Evolutionary conservation across 1,284 basidiomycete species (phyloP), one percentile per base, ranked within the genome.

Genomic region (Takashimella tepidaria): DNA sequence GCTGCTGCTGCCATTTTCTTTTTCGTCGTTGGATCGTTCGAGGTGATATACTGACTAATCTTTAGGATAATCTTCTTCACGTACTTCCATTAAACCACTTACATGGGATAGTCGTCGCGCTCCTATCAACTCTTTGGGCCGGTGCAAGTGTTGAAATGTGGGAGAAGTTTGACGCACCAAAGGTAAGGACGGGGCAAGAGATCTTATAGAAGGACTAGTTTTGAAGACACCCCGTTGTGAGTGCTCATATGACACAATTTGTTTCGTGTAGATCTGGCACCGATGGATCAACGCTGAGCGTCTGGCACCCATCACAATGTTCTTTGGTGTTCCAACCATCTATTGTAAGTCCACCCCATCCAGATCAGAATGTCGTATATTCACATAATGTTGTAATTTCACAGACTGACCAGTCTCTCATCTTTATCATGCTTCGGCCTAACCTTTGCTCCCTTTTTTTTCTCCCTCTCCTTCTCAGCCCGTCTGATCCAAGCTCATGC

Each of bases 131-230:
- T 0, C 55, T 74, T 16, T 74, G 67, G 61, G 64, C 67, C 12
- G 72, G 72, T n/a, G 72, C 71, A 0, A 63, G 62, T 1, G 64
- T 68, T 5, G 72, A 74, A 55, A 56, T 74, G 42, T 68, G 70
- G 67, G 54, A 64, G 23, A 63, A 62, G 51, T 70, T 74, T 50
- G 67, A 69, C 46, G 67, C 64, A 1, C 55, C 60, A 3, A 62
- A 56, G 26, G 68, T 71, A 47, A 54, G 65, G 46, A n/a, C 37
- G 5, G 21, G 5, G 44, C 20, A 19, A 19, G 19, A 21, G 6
- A 20, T 19, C 41, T n/a, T n/a, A n/a, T n/a, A n/a, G 0, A 16
- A 16, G 10, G 26, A 21, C 5, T 10, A 10, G 25, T 19, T 23
- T 4, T 4, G 27, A 46, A 48, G 40, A 55, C 48, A 25, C 5